These are phyloP conservation scores for Puccinia sorghi DNA, from an alignment of 1,284 basidiomycete genomes.

Conservation along the genomic window DNA sequence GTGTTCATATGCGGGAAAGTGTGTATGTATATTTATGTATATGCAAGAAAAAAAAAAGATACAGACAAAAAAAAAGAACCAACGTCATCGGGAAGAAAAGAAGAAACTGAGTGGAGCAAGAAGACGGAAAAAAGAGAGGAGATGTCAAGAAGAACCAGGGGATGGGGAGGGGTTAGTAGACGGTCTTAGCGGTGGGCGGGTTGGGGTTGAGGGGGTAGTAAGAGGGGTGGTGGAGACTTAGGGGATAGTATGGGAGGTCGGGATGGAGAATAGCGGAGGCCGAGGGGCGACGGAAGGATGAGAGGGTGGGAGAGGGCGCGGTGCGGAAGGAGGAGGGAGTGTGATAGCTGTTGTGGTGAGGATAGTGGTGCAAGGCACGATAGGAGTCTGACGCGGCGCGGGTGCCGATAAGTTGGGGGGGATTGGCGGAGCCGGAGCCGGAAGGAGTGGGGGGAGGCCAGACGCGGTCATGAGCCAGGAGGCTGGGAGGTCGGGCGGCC, in stretches of 20 bases:
- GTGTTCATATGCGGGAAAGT: no score
- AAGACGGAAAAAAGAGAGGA: not conserved
- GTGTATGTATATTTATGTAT: not conserved
- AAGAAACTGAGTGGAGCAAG: not conserved
- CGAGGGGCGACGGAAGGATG: not conserved
- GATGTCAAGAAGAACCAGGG: not conserved
- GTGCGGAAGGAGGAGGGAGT: not conserved
- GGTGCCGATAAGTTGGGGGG: not conserved
- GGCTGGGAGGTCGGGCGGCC: not conserved
- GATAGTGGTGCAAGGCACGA: not conserved
- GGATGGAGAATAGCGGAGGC: not conserved
- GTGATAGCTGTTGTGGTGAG: no score
- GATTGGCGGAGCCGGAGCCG: no score
- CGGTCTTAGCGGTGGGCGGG: not conserved
- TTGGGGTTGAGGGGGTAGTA: not conserved
- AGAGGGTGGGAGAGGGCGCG: not conserved
- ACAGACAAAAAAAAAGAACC: not conserved
- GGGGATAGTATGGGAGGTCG: not conserved
- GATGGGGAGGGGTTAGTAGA: constrained; percentile 9
- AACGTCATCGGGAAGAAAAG: not conserved
- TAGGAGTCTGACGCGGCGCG: not conserved
- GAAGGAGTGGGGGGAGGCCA: not conserved
- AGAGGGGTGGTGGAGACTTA: not conserved
- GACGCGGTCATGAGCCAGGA: not conserved
- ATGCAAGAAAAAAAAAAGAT: not conserved